These are phyloP conservation scores for Albifimbria verrucaria DNA, from an alignment of 2,329 filamentous ascomycete species.

Conservation along the genomic window DNA sequence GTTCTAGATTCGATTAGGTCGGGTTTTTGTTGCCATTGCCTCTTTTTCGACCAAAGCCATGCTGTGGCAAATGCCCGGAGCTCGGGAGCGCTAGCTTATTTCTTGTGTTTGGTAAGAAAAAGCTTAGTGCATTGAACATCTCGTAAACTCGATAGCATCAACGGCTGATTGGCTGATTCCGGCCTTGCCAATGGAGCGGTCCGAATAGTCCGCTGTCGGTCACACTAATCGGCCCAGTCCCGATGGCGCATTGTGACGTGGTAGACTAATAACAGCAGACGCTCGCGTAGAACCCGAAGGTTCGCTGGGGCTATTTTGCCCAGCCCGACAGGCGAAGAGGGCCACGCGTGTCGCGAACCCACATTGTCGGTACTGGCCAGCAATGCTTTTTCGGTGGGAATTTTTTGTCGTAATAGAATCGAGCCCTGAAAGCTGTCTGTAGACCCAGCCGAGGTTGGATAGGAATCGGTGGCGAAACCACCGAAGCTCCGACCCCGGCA, in stretches of 20 bases:
- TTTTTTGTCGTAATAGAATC: too few species aligned
- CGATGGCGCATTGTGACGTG: background rate
- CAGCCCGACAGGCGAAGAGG: background rate
- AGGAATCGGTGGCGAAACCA: background rate
- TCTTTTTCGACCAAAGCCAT: too few species aligned
- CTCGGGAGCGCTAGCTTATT: too few species aligned
- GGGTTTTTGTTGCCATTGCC: too few species aligned
- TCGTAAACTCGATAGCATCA: too few species aligned
- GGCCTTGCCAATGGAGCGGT: background rate
- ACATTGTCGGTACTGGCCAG: background rate
- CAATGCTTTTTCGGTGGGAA: background rate
- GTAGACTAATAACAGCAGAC: too few species aligned
- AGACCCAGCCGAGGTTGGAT: background rate
- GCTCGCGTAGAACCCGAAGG: background rate
- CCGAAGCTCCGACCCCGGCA: background rate
- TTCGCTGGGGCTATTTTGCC: background rate
- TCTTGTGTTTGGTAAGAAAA: too few species aligned
- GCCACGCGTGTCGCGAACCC: background rate
- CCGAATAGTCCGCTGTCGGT: background rate
- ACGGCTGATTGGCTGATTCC: background rate
- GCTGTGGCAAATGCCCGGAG: too few species aligned
- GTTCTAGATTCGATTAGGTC: too few species aligned
- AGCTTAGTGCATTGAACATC: too few species aligned
- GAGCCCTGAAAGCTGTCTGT: background rate
- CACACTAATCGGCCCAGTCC: too few species aligned